Evolutionary conservation across 371 early-diverging fungal genomes (phyloP).

Genomic region (Mortierella sp.): DNA sequence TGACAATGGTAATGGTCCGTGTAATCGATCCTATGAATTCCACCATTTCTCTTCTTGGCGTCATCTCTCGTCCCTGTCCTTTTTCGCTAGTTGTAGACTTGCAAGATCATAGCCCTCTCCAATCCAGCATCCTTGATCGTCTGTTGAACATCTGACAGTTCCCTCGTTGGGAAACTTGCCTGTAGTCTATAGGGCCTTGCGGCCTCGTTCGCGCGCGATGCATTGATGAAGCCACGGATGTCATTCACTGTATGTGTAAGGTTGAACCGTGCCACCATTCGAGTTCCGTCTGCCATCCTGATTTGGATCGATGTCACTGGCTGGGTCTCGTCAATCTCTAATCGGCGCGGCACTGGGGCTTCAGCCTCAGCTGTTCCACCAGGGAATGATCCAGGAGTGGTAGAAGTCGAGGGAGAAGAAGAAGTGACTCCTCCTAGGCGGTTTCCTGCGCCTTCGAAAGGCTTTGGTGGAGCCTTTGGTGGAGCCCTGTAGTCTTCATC

Average conservation of each 20-base stretch:
- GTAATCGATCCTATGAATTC: too few species aligned
- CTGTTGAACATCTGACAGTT: constrained; percentile 69
- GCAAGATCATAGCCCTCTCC: constrained; percentile 88
- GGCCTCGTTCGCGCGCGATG: constrained; percentile 64
- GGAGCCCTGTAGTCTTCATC: constrained; percentile 91
- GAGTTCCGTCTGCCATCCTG: constrained; percentile 90
- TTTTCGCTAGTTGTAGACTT: constrained; percentile 69
- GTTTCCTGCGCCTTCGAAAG: constrained; percentile 88
- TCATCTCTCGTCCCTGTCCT: neutral
- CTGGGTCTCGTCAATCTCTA: constrained; percentile 76
- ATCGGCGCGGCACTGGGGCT: constrained; percentile 51
- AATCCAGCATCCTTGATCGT: constrained; percentile 87
- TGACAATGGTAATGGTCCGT: too few species aligned
- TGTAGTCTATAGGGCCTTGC: constrained; percentile 76
- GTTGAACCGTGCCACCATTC: constrained; percentile 87
- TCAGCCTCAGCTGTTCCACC: constrained; percentile 53
- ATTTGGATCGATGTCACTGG: constrained; percentile 92
- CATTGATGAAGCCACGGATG: constrained; percentile 76
- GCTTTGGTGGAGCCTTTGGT: constrained; percentile 77
- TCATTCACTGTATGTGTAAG: constrained; percentile 92
- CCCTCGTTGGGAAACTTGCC: constrained; percentile 86
- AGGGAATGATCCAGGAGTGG: constrained; percentile 57
- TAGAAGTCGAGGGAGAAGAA: constrained; percentile 21
- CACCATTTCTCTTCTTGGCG: neutral
- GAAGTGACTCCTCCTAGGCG: constrained; percentile 73